Percentiles rank a stretch among this genome's conserved stretches.
phyloP scores from a whole-genome alignment of 75 land plant species.

The Pinus tabuliformis region DNA sequence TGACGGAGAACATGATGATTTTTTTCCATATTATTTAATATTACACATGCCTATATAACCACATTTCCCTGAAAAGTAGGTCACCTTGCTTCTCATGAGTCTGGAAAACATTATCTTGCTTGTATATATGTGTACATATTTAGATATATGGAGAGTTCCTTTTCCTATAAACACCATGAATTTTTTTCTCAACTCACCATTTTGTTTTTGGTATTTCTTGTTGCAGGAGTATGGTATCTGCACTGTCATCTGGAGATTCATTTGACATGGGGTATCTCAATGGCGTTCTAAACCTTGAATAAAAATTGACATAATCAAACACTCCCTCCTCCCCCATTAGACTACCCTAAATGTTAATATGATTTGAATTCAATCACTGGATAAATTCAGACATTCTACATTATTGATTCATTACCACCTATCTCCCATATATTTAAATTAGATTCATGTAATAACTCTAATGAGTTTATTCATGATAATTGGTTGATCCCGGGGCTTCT shows the following conservation, averaged over 20 bases:
- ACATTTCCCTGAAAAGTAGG: too few relatives aligned
- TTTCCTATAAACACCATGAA: background rate
- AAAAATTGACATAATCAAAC: constrained; percentile 42
- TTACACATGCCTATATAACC: too few relatives aligned
- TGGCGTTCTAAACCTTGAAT: constrained; percentile 58
- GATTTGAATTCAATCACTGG: background rate
- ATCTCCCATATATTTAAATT: too few relatives aligned
- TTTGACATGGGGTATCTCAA: constrained; percentile 55
- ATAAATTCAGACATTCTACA: too few relatives aligned
- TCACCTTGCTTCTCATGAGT: too few relatives aligned
- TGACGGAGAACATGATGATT: too few relatives aligned
- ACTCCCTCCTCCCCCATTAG: constrained; percentile 42
- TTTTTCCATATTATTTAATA: too few relatives aligned
- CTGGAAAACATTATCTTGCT: too few relatives aligned
- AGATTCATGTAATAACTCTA: too few relatives aligned
- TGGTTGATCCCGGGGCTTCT: too few relatives aligned
- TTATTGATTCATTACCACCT: too few relatives aligned
- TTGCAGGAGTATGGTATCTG: constrained; percentile 65
- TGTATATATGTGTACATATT: background rate
- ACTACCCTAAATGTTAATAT: constrained; percentile 38
- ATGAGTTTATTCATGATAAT: too few relatives aligned
- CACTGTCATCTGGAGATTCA: constrained; percentile 64
- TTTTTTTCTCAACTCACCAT: background rate
- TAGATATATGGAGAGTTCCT: background rate
- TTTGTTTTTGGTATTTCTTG: constrained; percentile 5